Base-by-base conservation (phyloP, 2,329 filamentous ascomycete genomes). In the Immersiporthe knoxdaviesiana region DNA sequence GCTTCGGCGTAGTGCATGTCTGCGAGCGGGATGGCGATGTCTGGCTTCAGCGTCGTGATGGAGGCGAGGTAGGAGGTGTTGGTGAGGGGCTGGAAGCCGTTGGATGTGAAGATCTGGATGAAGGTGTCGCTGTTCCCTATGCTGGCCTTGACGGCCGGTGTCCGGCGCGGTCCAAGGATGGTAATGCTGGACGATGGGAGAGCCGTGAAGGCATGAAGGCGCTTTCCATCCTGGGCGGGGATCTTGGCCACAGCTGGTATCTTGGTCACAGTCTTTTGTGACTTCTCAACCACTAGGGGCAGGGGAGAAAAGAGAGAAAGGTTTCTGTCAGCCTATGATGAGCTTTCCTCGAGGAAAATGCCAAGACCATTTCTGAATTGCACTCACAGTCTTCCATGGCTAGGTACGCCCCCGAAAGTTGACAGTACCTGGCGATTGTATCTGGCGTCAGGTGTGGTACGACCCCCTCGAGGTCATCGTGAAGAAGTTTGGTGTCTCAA, bases 401-500 rank as follows among this genome's bases (percentile, higher is more conserved):
- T 75, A 96, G 83, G 77, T 97, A 97, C 3, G 92, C 84, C 35
- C 91, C 92, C 37, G 83, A 82, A 70, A 97, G 84, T 6, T 85
- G 78, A 0, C 90, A 89, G 75, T 91, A 84, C 67, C 88, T 90
- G 54, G 81, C 78, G 73, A 96, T 84, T 71, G 91, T 91, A 82
- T 99, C 96, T 52, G 94, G 94, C 3, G 94, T 92, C 72, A 99
- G 81, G 81, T 99, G 96, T 65, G 96, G 94, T 47, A 98, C 83
- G 1, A 88, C 88, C 30, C 96, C 75, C 96, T 88, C 44, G 96
- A 97, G 3, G 92, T 92, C 73, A 92, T 84, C 64, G 89, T 90
- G 69, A 97, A 82, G 78, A 91, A 97, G 77, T 92, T 91, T 58
- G 96, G 96, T 39, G 96, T 99, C 27, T 91, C 83, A 72, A 97